Evolutionary conservation across 176 grass and related monocot genomes (phyloP), one percentile per base, ranked within the genome.

Genomic region (Carex scoparia): DNA sequence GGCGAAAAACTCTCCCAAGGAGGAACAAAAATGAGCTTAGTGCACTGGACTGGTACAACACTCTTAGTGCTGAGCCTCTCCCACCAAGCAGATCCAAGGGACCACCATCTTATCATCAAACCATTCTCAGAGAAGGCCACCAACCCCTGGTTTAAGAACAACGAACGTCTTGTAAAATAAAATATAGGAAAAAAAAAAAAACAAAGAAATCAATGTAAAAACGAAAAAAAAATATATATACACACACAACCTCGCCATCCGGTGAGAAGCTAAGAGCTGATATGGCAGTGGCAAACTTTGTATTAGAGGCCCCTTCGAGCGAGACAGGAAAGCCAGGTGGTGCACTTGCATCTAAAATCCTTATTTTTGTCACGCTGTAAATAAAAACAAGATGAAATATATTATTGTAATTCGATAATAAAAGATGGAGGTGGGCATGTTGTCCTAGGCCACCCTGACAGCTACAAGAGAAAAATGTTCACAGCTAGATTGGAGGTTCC

Each of bases 41-140:
- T 93, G 88, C 93, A 98, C 78, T 94, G 95, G 42, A 98, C 85
- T 84, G 93, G 91, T 89, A 84, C 84, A 84, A 94, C 91, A 78
- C 89, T 97, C 87, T 91, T 87, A 79, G 80, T 98, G 81, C 91
- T 93, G 54, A 98, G 89, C 88, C 93, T 93, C 88, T 98, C 95
- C 95, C 95, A 98, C 93, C 93, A 98, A 23, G 93, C 95, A 65
- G 85, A 86, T 82, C 95, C 95, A 60, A 98, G 81, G 54, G 95
- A 98, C 95, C 95, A 98, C 95, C 95, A 98, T 88, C 95, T 93
- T 88, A 98, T 92, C 95, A 98, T 98, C 86, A 98, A 89, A 82
- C 95, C 95, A 31, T 98, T 98, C 89, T 94, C 93, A 30, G 95
- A 95, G 79, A 98, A 98, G 60, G 95, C 95, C 27, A 98, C 93